Evolutionary conservation across 2,329 filamentous ascomycete genomes (phyloP), one percentile per base, ranked within the genome.

Genomic region (Rhexocercosporidium sp.): DNA sequence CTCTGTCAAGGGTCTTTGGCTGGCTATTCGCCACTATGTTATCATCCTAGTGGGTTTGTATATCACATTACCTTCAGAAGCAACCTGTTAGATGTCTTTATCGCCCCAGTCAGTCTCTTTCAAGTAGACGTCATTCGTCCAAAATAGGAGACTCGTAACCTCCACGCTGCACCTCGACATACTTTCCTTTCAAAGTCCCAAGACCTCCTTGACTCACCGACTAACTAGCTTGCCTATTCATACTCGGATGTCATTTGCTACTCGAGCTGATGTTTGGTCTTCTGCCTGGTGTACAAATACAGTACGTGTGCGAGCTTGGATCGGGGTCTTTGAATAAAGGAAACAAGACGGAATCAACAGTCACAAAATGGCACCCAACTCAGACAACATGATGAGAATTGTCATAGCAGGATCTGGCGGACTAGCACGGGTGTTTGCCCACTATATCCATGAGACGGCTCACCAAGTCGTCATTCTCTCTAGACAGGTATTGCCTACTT

Each of bases 391-490:
- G 70, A 88, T 89, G 83, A 83, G 86, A 75, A 82, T 90, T 73
- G 87, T 86, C 54, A 83, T 90, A 71, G 88, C 87, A 71, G 88
- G 88, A 49, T 88, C 84, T 60, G 85, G 86, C 70, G 86, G 86
- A 62, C 79, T 90, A 64, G 86, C 86, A 64, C 82, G 84, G 68
- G 79, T 84, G 39, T 84, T 90, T 67, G 85, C 84, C 18, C 83
- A 86, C 65, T 84, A 86, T 73, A 83, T 94, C 37, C 84, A 86
- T 34, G 83, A 87, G 62, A 91, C 87, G 41, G 87, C 86, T 56
- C 89, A 93, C 77, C 85, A 89, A 60, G 84, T 93, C 53, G 82
- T 94, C 62, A 84, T 94, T n/a, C 79, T 94, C 34, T 92, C 91
- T 25, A 84, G 88, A 81, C 81, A 78, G 68, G 90, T 90, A 79